Percentiles rank a stretch among this genome's conserved stretches.
phyloP scores from a whole-genome alignment of 2,329 filamentous ascomycete genomes.

The Lecanicillium sp. region DNA sequence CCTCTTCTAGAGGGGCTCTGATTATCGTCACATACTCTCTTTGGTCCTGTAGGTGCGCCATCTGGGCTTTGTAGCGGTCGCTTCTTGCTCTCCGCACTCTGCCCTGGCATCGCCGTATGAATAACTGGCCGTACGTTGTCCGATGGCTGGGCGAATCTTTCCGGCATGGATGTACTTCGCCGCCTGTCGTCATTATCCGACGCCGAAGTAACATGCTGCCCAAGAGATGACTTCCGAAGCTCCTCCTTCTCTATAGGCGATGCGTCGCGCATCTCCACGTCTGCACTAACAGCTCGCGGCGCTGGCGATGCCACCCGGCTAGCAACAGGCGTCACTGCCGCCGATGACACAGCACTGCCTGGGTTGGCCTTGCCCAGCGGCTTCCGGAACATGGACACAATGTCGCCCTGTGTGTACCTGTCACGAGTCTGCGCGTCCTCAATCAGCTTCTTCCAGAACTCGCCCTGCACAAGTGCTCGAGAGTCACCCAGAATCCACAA shows the following conservation, averaged over 20 bases:
- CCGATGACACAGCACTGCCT: constrained; percentile 10
- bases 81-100: constrained; percentile 29
- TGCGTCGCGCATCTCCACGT: constrained; percentile 10
- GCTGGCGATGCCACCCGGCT: constrained; percentile 4
- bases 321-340: constrained; percentile 9
- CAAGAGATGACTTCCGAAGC: constrained; percentile 11
- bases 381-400: constrained; percentile 40
- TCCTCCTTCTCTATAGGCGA: neutral
- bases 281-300: constrained; percentile 7
- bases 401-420: constrained; percentile 64
- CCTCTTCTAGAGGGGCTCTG: constrained; percentile 1
- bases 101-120: constrained; percentile 22
- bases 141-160: constrained; percentile 2
- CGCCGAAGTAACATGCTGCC: constrained; percentile 14
- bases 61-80: constrained; percentile 32
- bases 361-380: constrained; percentile 30
- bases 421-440: constrained; percentile 69
- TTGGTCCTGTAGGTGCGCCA: constrained; percentile 22
- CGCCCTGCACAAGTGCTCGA: constrained; percentile 72
- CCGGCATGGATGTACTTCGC: constrained; percentile 12
- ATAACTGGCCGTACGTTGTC: constrained; percentile 17
- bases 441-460: constrained; percentile 86
- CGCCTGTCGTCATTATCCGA: constrained; percentile 8
- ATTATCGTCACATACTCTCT: constrained; percentile 30
- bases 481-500: constrained; percentile 96